phyloP scores from a whole-genome alignment of 805 yeast species.

The Teunomyces funiuensis region DNA sequence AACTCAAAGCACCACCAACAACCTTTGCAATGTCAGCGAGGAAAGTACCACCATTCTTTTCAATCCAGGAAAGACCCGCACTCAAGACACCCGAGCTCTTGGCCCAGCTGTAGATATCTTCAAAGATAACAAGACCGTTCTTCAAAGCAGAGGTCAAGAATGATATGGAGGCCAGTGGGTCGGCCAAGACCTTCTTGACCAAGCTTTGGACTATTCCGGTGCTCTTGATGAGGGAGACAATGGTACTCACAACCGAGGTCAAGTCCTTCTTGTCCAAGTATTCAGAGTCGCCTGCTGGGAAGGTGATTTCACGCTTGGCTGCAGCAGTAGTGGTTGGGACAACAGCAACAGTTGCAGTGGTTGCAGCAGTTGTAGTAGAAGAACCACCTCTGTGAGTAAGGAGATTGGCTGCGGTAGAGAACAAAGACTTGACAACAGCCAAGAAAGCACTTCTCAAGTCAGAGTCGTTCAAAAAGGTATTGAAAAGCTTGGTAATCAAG shows the following conservation, averaged over 20 bases:
- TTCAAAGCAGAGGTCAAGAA: conserved; percentile 34
- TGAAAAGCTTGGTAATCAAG: conserved; percentile 33
- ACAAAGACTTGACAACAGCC: conserved; percentile 32
- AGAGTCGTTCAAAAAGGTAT: conserved; percentile 29
- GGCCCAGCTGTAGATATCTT: conserved; percentile 39
- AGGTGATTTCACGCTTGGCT: conserved; percentile 7
- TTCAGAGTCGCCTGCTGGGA: conserved; percentile 20
- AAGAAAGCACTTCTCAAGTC: conserved; percentile 35
- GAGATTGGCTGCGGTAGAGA: conserved; percentile 32
- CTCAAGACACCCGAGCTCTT: conserved; percentile 35
- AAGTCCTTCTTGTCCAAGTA: conserved; percentile 39
- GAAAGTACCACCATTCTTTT: conserved; percentile 26
- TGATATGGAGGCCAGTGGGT: conserved; percentile 34
- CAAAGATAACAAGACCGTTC: conserved; percentile 31
- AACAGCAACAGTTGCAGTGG: conserved; percentile 16
- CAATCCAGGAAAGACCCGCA: conserved; percentile 24
- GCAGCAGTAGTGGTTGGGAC: conserved; percentile 12
- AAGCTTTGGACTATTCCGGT: conserved; percentile 35
- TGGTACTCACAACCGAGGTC: conserved; percentile 23
- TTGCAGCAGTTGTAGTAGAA: conserved; percentile 13
- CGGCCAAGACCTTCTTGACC: conserved; percentile 34
- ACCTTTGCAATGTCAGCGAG: conserved; percentile 24
- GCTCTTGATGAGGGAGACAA: conserved; percentile 30
- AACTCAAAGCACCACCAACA: conserved; percentile 25
- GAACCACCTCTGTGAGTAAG: conserved; percentile 14